Conservation (phyloP, 2,329 filamentous ascomycete species). For the Sclerotinia trifoliorum region DNA sequence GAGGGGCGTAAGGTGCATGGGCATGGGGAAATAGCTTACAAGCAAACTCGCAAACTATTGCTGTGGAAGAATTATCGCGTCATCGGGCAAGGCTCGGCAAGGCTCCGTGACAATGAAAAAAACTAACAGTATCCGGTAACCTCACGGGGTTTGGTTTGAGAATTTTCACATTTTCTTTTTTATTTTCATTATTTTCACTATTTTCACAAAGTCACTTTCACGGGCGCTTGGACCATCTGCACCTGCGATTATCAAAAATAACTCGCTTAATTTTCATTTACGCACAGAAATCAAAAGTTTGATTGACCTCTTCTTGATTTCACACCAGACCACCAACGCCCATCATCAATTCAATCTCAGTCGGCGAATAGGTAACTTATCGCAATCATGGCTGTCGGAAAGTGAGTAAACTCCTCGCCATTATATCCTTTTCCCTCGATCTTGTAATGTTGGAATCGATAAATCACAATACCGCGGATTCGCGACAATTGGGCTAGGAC, state of each 20-base stretch:
- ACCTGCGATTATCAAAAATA: neutral
- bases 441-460: constrained; percentile 15
- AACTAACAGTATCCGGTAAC: neutral
- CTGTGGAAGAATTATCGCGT: constrained; percentile 11
- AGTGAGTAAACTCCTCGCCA: constrained; percentile 50
- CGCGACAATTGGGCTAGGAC: constrained; percentile 19
- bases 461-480: constrained; percentile 1
- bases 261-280: constrained; percentile 23
- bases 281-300: constrained; percentile 22
- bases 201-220: neutral
- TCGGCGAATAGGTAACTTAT: constrained; percentile 44
- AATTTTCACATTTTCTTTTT: neutral
- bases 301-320: constrained; percentile 14
- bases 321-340: constrained; percentile 23
- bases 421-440: constrained; percentile 13
- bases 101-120: constrained; percentile 3
- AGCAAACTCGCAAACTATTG: constrained; percentile 18
- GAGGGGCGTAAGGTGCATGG: neutral
- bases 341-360: constrained; percentile 27
- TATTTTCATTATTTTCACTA: neutral
- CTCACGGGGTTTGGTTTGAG: neutral
- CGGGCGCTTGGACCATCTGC: neutral
- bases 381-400: constrained; percentile 81
- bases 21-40: neutral
- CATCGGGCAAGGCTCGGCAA: constrained; percentile 8